Base-by-base conservation (phyloP, 345 rosid species). In the Hypericum perforatum region DNA sequence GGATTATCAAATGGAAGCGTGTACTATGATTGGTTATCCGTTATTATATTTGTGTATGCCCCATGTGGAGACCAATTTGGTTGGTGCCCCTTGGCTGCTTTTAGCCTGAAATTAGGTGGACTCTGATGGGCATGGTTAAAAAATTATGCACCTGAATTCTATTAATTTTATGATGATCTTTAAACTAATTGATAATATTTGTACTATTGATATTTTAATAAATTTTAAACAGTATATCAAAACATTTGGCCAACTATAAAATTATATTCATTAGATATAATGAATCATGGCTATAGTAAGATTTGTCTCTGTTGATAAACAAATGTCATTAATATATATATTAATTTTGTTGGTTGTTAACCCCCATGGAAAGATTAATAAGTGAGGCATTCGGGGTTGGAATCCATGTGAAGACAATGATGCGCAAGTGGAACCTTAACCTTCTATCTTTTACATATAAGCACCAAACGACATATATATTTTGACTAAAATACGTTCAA, bases 371-470 rank as follows among this genome's bases (percentile, higher is more conserved):
- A 51, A 47, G 10, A 52, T 11, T 52, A 58, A 62, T 65, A 7
- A 42, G 55, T 11, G 57, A 45, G 39, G 22, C 55, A 59, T 8
- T 29, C 55, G 50, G 63, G 51, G 58, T 59, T 70, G 77, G 82
- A 62, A 66, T 64, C 70, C 77, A 74, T 69, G 79, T 67, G 79
- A 67, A 39, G 70, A 71, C 74, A 78, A 72, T 72, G 66, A 72
- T 72, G 64, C 53, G 58, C 32, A 22, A 57, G 59, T 74, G 71
- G 66, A 69, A 16, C 47, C 16, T 49, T 16, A 5, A 13, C 49
- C 44, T 50, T 36, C 36, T 41, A 51, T 46, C 45, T 62, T 12
- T 37, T 58, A 63, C 61, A 22, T 13, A 36, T 67, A 43, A 41
- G 62, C 59, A 41, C 16, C 46, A n/a, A 7, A 37, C 8, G 8